Conservation (phyloP, 2,329 filamentous ascomycete species). For the Davidsoniella neocaledoniae region DNA sequence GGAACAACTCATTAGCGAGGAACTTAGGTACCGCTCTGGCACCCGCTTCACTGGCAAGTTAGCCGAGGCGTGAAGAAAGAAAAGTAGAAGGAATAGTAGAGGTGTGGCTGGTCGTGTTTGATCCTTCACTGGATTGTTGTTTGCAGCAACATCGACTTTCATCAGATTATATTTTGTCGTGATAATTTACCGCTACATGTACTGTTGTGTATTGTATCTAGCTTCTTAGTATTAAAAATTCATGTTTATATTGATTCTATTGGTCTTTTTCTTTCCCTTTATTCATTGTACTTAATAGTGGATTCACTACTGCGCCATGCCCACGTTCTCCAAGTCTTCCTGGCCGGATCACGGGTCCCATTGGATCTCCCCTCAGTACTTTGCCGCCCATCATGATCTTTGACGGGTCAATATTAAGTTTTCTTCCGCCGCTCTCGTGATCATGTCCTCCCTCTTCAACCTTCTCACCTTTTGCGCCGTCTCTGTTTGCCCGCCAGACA, state of each 20-base stretch:
- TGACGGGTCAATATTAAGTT: constrained; percentile 2
- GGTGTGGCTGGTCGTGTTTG: neutral
- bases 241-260: neutral
- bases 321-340: constrained; percentile 2
- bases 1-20: constrained; percentile 11
- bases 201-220: neutral
- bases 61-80: neutral
- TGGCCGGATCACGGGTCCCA: constrained; percentile 1
- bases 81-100: too few species aligned
- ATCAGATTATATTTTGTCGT: neutral
- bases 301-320: constrained; percentile 5
- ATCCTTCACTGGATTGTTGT: neutral
- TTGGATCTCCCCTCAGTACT: neutral
- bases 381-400: neutral
- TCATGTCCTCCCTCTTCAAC: constrained; percentile 18
- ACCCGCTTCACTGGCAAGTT: constrained; percentile 8
- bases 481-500: constrained; percentile 77
- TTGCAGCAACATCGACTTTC: neutral
- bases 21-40: neutral
- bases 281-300: neutral
- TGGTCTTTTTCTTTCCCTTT: neutral
- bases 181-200: too few species aligned
- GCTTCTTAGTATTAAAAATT: neutral
- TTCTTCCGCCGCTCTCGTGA: neutral
- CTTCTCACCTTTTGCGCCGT: constrained; percentile 44